Evolutionary conservation across 495 filamentous ascomycete species (phyloP).

Genomic region (Lasiosphaeria ovina): DNA sequence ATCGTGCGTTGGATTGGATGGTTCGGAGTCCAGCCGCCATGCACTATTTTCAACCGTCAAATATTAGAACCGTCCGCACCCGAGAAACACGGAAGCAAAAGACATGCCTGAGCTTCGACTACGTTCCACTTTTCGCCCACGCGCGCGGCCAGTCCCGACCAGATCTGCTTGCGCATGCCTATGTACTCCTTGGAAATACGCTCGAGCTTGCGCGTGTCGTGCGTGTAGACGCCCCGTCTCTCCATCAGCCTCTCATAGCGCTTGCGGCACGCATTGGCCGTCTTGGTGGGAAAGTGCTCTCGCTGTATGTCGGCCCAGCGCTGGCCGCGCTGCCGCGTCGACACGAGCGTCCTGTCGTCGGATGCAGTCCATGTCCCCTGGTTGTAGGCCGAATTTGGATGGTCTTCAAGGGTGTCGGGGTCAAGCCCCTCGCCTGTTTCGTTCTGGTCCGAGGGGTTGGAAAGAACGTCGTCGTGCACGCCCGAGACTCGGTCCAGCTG

Average conservation of each 20-base stretch:
- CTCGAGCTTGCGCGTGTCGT: conserved; percentile 63
- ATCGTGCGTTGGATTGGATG: conserved; percentile 46
- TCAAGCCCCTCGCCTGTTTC: not conserved
- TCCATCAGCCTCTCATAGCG: conserved; percentile 73
- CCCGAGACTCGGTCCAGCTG: not conserved
- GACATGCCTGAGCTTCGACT: conserved; percentile 66
- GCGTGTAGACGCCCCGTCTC: conserved; percentile 58
- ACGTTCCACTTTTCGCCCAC: conserved; percentile 66
- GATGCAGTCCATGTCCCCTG: conserved; percentile 58
- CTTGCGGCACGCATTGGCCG: conserved; percentile 77
- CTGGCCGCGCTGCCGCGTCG: conserved; percentile 58
- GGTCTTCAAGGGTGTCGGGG: conserved; percentile 6
- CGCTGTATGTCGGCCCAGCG: conserved; percentile 72
- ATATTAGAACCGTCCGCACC: too few relatives aligned
- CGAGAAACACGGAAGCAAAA: not conserved
- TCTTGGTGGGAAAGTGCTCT: conserved; percentile 66
- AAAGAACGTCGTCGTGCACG: not conserved
- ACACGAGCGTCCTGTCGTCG: conserved; percentile 63
- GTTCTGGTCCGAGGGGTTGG: not conserved
- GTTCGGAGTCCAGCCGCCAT: conserved; percentile 48
- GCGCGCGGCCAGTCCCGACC: conserved; percentile 59
- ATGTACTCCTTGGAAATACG: conserved; percentile 65
- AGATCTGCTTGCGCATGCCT: conserved; percentile 64
- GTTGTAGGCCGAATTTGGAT: conserved; percentile 41
- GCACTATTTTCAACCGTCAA: conserved; percentile 30